Conservation (phyloP, 441 rosid genomes). For the Adansonia grandidieri region DNA sequence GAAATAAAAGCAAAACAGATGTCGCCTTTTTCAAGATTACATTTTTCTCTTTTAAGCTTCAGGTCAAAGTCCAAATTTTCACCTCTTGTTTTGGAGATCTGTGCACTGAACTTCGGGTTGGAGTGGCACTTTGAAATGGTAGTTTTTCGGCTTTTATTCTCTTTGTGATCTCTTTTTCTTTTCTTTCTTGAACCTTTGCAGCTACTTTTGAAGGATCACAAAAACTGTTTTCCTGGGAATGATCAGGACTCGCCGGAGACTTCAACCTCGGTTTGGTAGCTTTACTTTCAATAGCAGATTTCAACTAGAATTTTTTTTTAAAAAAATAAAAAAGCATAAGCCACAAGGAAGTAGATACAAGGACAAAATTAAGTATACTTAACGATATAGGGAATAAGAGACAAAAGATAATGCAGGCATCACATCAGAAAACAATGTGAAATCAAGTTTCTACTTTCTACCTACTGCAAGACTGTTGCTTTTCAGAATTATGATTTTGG, state of each 20-base stretch:
- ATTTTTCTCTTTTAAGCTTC: neutral
- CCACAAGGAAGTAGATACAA: neutral
- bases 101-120: slow-evolving; percentile 28
- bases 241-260: slow-evolving; percentile 35
- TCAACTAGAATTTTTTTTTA: slow-evolving; percentile 29
- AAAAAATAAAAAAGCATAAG: slow-evolving; percentile 15
- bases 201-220: slow-evolving; percentile 27
- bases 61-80: slow-evolving; percentile 10
- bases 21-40: neutral
- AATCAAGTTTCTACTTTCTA: slow-evolving; percentile 1
- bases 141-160: slow-evolving; percentile 43
- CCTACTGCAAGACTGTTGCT: neutral
- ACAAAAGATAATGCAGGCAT: neutral
- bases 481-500: slow-evolving; percentile 1
- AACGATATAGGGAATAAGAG: neutral
- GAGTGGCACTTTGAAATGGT: slow-evolving; percentile 32
- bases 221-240: slow-evolving; percentile 28
- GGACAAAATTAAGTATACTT: neutral
- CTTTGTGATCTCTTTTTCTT: slow-evolving; percentile 36
- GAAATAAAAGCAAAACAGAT: neutral
- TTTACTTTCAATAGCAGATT: slow-evolving; percentile 28
- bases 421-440: neutral
- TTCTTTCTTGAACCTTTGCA: slow-evolving; percentile 35
- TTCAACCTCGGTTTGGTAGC: slow-evolving; percentile 28
- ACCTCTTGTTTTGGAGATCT: slow-evolving; percentile 47